A percentile compares a stretch with the other conserved stretches of the same genome.
Conservation (phyloP, 768 basidiomycete species). For the Tephrocybe rancida region DNA sequence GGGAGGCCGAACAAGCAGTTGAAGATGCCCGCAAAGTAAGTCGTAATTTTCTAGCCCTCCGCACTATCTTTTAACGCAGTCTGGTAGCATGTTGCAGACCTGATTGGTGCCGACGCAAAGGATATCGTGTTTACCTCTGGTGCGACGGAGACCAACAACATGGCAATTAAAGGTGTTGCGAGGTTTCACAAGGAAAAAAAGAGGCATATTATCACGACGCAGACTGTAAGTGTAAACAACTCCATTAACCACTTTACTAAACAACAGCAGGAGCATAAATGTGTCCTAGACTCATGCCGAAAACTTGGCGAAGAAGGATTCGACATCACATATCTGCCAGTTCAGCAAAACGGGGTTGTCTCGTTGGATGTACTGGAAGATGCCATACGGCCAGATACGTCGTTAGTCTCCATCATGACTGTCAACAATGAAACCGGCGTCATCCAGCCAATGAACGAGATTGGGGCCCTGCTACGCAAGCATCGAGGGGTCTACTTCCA, state of each 20-base stretch:
- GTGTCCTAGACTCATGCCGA: constrained; percentile 96
- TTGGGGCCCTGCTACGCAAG: constrained; percentile 83
- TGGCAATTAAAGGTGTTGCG: constrained; percentile 96
- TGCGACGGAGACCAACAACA: constrained; percentile 97
- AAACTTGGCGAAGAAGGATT: constrained; percentile 96
- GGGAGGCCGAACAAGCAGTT: constrained; percentile 96
- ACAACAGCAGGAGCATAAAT: constrained; percentile 89
- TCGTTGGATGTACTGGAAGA: constrained; percentile 77
- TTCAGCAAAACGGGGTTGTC: constrained; percentile 82
- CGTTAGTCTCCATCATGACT: constrained; percentile 95
- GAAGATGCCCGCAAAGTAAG: constrained; percentile 86
- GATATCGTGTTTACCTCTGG: constrained; percentile 98
- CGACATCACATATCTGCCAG: constrained; percentile 97
- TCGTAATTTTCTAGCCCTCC: not conserved
- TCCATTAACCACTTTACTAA: not conserved
- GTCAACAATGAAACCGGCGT: constrained; percentile 99
- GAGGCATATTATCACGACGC: constrained; percentile 90
- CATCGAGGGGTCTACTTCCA: constrained; percentile 94
- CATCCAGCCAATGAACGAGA: constrained; percentile 96
- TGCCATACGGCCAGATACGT: constrained; percentile 91
- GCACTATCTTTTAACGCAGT: constrained; percentile 2
- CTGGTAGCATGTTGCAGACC: constrained; percentile 79
- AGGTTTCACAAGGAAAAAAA: constrained; percentile 94
- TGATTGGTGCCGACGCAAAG: constrained; percentile 94
- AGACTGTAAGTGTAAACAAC: constrained; percentile 64